phyloP scores from a whole-genome alignment of 2,329 filamentous ascomycete species.

The Neofusicoccum cordaticola region DNA sequence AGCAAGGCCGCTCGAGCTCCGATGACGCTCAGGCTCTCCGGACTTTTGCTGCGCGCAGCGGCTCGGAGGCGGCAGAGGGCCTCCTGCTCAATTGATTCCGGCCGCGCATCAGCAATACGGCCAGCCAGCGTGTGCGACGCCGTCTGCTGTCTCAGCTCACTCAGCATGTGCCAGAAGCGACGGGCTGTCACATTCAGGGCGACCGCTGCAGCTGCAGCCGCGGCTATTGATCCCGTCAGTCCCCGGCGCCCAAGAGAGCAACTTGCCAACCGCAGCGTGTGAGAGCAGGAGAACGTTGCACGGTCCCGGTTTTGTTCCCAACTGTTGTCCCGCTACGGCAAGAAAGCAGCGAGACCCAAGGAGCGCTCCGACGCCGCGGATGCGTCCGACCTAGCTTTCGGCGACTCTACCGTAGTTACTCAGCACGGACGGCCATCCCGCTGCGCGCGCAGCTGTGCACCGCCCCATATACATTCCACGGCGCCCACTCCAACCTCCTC shows the following conservation, averaged over 20 bases:
- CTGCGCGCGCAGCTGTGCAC: slow-evolving; percentile 16
- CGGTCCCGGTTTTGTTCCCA: slow-evolving; percentile 9
- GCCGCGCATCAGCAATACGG: background rate
- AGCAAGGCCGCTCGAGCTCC: slow-evolving; percentile 1
- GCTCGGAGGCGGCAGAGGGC: background rate
- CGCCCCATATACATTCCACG: slow-evolving; percentile 25
- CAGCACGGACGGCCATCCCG: slow-evolving; percentile 13
- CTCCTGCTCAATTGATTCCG: background rate
- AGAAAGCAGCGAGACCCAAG: background rate
- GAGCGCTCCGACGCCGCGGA: slow-evolving; percentile 6
- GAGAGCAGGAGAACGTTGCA: background rate
- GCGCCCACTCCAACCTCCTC: slow-evolving; percentile 21
- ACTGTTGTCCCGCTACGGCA: slow-evolving; percentile 3
- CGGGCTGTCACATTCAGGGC: background rate
- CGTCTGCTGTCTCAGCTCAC: slow-evolving; percentile 3
- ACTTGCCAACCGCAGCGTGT: background rate
- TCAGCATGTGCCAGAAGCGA: slow-evolving; percentile 4
- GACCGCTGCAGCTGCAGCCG: background rate
- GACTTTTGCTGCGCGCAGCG: background rate
- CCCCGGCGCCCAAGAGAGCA: background rate
- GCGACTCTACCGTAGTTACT: slow-evolving; percentile 8
- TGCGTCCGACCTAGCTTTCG: background rate
- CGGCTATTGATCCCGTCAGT: background rate
- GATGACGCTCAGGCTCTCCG: background rate
- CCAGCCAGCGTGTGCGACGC: background rate